Evolutionary conservation across 352 stramenopile species (phyloP), one percentile per base, ranked within the genome.

Genomic region (Phytophthora sp.): DNA sequence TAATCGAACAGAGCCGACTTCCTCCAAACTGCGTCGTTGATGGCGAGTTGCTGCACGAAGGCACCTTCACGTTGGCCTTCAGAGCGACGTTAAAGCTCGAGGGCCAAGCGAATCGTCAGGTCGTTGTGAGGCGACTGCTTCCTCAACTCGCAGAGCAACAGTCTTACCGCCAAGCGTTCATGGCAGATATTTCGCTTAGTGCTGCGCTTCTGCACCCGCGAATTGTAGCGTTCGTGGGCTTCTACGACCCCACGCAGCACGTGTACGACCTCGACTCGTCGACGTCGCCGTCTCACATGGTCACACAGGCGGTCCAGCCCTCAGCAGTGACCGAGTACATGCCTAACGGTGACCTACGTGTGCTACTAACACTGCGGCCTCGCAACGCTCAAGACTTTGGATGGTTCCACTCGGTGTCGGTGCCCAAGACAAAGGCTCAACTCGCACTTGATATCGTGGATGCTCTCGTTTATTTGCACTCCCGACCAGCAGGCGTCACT

Each of bases 391-490:
- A 79, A 13, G 69, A 74, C 44, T 78, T 82, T 20, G 55, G 71
- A 4, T 82, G 73, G 71, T 73, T 83, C 49, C 54, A 72, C 20
- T 67, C 65, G 7, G 31, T 63, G 7, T 69, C 66, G 1, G 44
- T 72, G 29, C 64, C 57, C 6, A 63, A 69, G 26, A 71, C 62
- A 1, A 81, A 82, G 46, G 50, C 71, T 7, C 66, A 79, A 23
- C 68, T 86, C 6, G 75, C 76, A 2, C 54, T 82, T 23, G 76
- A 86, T 59, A 73, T 84, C 21, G 75, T 78, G 16, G 75, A 84
- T 60, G 78, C 75, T 18, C 39, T 86, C 0, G 75, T 86, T 3
- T 86, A 83, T 45, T 58, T 86, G 36, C 78, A 82, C 45, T 81
- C 70, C 18, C 69, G 53, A 62, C 62, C 61, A 18, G 59, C 66